Conservation (phyloP, 2,329 filamentous ascomycete species). For the Xylariaceae sp. region DNA sequence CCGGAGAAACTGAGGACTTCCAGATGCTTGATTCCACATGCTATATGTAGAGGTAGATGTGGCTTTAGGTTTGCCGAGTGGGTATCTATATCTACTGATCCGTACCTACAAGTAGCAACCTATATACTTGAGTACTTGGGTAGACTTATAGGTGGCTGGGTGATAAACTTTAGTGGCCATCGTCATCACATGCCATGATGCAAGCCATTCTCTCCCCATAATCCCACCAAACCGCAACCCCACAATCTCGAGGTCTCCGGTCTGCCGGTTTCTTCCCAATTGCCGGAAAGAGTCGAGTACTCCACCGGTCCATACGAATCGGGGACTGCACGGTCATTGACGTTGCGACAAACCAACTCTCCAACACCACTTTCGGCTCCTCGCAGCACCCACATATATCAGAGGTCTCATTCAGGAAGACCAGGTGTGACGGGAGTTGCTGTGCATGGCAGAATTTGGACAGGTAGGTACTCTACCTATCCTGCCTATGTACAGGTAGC, state of each 20-base stretch:
- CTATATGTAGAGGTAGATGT: too few species aligned
- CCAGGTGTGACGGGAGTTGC: background rate
- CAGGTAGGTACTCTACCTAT: background rate
- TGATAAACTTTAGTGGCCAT: constrained; percentile 17
- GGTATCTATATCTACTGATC: background rate
- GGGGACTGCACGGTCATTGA: constrained; percentile 18
- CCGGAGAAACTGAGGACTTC: too few species aligned
- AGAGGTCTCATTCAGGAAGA: constrained; percentile 6
- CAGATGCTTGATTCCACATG: too few species aligned
- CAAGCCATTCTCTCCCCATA: constrained; percentile 2
- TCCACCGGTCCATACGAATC: constrained; percentile 24
- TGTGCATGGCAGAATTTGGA: background rate
- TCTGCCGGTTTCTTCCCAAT: too few species aligned
- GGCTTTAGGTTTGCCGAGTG: background rate
- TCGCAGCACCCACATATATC: background rate
- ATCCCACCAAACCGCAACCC: constrained; percentile 19
- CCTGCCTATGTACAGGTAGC: background rate
- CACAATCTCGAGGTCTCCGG: constrained; percentile 21
- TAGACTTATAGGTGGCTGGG: too few species aligned
- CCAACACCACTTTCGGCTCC: constrained; percentile 16
- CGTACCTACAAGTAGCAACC: too few species aligned
- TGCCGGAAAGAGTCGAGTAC: constrained; percentile 17
- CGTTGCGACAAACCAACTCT: constrained; percentile 17
- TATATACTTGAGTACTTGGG: too few species aligned
- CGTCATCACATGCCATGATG: constrained; percentile 22